These are phyloP conservation scores for Bryoglossum gracile DNA, from an alignment of 495 filamentous ascomycete species.

Conservation along the genomic window DNA sequence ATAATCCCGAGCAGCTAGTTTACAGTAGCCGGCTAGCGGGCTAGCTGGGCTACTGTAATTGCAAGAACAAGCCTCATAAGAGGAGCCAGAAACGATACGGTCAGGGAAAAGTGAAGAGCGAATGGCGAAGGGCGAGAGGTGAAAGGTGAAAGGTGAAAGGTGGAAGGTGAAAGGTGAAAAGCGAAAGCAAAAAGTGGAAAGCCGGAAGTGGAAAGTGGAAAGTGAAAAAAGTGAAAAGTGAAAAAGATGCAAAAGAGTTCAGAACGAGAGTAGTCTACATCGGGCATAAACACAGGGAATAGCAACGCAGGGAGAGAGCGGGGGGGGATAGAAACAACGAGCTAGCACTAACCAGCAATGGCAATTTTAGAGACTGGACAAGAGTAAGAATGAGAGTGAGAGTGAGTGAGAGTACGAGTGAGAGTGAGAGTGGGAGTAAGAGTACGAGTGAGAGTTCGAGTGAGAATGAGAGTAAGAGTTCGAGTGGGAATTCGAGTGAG, in stretches of 20 bases:
- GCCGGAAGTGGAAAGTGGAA: no score
- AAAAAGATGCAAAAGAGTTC: no score
- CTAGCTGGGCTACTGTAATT: conserved; percentile 8
- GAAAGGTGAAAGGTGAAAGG: no score
- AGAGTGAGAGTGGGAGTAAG: background rate
- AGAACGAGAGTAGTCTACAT: no score
- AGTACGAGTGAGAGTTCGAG: background rate
- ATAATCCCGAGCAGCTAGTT: conserved; percentile 15
- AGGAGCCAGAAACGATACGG: background rate
- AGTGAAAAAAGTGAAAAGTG: no score
- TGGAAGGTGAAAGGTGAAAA: no score
- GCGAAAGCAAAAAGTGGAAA: no score
- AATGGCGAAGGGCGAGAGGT: no score
- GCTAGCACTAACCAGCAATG: background rate
- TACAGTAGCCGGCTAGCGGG: no score
- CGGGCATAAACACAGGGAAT: no score
- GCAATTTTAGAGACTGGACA: background rate
- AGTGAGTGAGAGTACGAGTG: background rate
- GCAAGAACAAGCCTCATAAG: conserved; percentile 8
- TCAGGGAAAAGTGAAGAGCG: background rate
- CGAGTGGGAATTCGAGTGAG: background rate
- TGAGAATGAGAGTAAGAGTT: background rate
- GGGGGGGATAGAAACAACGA: background rate
- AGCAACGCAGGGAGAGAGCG: no score
- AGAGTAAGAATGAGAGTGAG: background rate